Base-by-base conservation (phyloP, 2,329 filamentous ascomycete species). In the Cadophora gregata region DNA sequence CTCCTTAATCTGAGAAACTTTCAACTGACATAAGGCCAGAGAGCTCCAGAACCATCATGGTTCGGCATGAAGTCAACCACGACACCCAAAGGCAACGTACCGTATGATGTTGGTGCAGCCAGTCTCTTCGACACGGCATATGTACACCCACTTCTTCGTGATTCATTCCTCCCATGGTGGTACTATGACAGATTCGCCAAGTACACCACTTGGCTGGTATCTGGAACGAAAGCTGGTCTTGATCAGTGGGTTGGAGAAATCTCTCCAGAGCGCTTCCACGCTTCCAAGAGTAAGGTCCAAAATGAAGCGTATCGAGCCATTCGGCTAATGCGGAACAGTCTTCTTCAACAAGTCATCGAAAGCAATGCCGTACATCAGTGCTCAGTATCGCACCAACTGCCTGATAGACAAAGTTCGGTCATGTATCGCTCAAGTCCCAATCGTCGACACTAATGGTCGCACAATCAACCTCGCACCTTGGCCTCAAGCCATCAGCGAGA, bases 51-150 rank as follows among this genome's bases (percentile, higher is more conserved):
- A 14, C 55, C 63, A 14, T 66, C 63, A 21, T 69, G 38, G 29
- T 69, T 69, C 31, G 58, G 64, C 47, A 69, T 67, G 59, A 61
- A 51, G 24, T 59, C 59, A n/a, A 45, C 51, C 2, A 42, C 31
- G 2, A 45, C 56, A 14, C 42, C 56, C 4, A 48, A 68, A 67
- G 63, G 65, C 2, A 70, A 70, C 55, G 82, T 83, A 47, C 82
- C 83, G 0, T 78, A 83, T 16, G 83, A 85, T 68, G 78, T 80
- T 2, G 79, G 80, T 0, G 77, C 81, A 1, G 82, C 82, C 10
- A 83, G 81, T 63, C 72, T 85, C 5, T 84, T 85, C 67, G 83
- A 85, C 67, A 84, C 83, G 0, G 81, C 82, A 4, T 85, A 85
- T 63, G 80, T 81, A 5, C 83, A 84, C n/a, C 80, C 81, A 0